Base-by-base conservation (phyloP, 768 basidiomycete species). In the Lactifluus rugatus region DNA sequence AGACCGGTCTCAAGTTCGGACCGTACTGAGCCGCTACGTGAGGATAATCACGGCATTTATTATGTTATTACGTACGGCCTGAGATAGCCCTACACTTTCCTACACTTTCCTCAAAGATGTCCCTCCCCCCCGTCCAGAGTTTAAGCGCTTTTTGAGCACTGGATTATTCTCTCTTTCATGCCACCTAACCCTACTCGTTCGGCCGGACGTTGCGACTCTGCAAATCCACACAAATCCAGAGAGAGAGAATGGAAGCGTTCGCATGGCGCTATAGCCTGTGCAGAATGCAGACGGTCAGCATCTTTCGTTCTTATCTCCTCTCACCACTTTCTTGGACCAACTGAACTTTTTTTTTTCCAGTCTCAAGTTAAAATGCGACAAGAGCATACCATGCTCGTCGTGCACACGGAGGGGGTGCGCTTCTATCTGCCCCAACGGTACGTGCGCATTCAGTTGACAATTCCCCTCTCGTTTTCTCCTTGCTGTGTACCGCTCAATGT, bases 311-410 rank as follows among this genome's bases (percentile, higher is more conserved):
- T 7, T 7, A 47, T 37, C n/a, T 5, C 2, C 51, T 37, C n/a
- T n/a, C 14, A 34, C 26, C 26, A 11, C n/a, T 19, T n/a, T 10
- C 25, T 13, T 26, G 14, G 17, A 11, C 52, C 28, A 31, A 21
- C 42, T 2, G 14, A 16, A 4, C 25, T 44, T 21, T 14, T 44
- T n/a, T 31, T 11, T 8, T 14, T 16, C 19, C 10, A 84, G 84
- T 28, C 74, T 87, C 41, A 85, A 86, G 66, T 68, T 86, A 45
- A 85, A 84, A 69, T 89, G 87, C 69, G 84, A 88, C 71, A 89
- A 88, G 70, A 85, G 79, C 3, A 79, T 77, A 16, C 76, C 75
- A 0, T 78, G 77, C 62, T 72, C 75, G 1, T 78, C 76, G 5
- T 73, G 87, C 68, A 86, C 82, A 66, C 80, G 87, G 42, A 74